Percentiles rank a stretch among this genome's conserved stretches.
These are phyloP conservation scores for Penicillium rolfsii DNA, from an alignment of 2,329 filamentous ascomycete species.

Conservation along the genomic window DNA sequence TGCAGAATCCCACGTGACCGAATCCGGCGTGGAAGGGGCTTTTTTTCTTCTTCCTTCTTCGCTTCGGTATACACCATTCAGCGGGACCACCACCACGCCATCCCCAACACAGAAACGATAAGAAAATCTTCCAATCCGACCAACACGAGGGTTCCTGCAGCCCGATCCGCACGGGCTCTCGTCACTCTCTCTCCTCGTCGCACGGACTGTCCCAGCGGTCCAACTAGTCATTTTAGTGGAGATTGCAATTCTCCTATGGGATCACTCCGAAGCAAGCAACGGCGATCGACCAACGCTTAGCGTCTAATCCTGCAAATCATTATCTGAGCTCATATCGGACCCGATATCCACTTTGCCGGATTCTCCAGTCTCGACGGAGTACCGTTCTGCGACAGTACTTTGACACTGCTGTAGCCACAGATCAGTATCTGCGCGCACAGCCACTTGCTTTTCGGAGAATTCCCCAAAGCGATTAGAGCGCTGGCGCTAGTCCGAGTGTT, in stretches of 20 bases:
- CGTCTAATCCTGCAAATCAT: not conserved
- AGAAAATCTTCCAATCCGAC: not conserved
- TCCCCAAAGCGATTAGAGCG: not conserved
- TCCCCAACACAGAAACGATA: not conserved
- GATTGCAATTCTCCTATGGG: not conserved
- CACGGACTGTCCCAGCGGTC: not conserved
- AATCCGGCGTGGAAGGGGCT: not conserved
- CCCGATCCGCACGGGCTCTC: slow-evolving; percentile 8
- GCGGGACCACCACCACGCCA: not conserved
- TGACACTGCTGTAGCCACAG: not conserved
- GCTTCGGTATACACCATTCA: not conserved
- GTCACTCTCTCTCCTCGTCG: not conserved
- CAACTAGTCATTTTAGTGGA: not conserved
- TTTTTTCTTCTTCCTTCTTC: not conserved
- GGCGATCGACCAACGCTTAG: slow-evolving; percentile 4
- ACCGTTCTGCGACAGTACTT: not conserved
- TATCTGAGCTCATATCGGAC: slow-evolving; percentile 2
- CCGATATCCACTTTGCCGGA: not conserved
- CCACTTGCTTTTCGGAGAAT: not conserved
- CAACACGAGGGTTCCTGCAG: slow-evolving; percentile 10
- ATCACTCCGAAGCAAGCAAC: not conserved
- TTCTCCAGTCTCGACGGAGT: too few species aligned
- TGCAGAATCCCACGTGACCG: slow-evolving; percentile 7
- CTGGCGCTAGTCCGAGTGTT: not conserved
- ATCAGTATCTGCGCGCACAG: not conserved